A percentile compares a stretch with the other conserved stretches of the same genome.
Evolutionary conservation across 2,329 filamentous ascomycete species (phyloP).

Genomic region (Didymella exigua): DNA sequence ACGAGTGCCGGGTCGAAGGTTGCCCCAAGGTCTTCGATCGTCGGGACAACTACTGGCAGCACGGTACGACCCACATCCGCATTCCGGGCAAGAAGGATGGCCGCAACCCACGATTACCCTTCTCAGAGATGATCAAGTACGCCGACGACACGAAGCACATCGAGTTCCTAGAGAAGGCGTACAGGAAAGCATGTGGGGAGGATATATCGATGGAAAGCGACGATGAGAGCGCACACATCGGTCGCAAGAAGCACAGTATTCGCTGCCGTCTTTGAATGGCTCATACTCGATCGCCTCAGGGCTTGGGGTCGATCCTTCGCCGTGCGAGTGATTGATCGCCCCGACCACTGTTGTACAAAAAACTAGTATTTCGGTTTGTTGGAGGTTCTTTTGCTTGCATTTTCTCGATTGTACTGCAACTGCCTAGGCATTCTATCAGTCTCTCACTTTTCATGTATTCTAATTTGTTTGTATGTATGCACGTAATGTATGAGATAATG

Average conservation of each 20-base stretch:
- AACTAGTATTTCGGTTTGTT: slow-evolving; percentile 22
- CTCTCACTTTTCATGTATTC: slow-evolving; percentile 30
- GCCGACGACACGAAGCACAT: slow-evolving; percentile 37
- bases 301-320: slow-evolving; percentile 1
- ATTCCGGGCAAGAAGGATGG: slow-evolving; percentile 36
- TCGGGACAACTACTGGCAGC: slow-evolving; percentile 46
- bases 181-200: slow-evolving; percentile 23
- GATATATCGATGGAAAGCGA: slow-evolving; percentile 23
- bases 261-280: slow-evolving; percentile 12
- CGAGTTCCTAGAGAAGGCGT: slow-evolving; percentile 36
- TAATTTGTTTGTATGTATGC: slow-evolving; percentile 26
- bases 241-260: slow-evolving; percentile 1
- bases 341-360: slow-evolving; percentile 18
- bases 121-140: slow-evolving; percentile 30
- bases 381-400: slow-evolving; percentile 18
- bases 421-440: slow-evolving; percentile 26
- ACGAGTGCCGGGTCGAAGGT: slow-evolving; percentile 26
- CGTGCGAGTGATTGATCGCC: slow-evolving; percentile 2
- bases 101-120: slow-evolving; percentile 31
- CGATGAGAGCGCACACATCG: slow-evolving; percentile 5
- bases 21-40: slow-evolving; percentile 39
- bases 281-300: slow-evolving; percentile 3
- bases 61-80: slow-evolving; percentile 39
- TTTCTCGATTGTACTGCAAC: slow-evolving; percentile 19
- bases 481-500: slow-evolving; percentile 36